phyloP scores from a whole-genome alignment of 345 rosid genomes.

The Murraya paniculata region DNA sequence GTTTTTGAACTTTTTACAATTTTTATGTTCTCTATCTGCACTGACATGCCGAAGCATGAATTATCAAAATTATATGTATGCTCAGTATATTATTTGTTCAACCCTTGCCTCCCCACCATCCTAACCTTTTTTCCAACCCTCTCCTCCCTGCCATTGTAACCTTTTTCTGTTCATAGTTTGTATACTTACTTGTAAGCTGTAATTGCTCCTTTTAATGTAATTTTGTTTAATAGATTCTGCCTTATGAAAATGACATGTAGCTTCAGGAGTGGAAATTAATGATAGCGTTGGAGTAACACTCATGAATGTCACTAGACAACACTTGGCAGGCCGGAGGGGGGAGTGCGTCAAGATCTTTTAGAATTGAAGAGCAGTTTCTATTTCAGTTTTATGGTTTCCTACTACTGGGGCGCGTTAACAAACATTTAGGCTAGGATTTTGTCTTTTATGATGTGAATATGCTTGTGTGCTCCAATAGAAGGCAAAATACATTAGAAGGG shows the following conservation, averaged over 20 bases:
- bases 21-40: not conserved
- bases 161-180: not conserved
- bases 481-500: not conserved
- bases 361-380: not conserved
- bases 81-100: not conserved
- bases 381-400: not conserved
- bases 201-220: not conserved
- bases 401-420: not conserved
- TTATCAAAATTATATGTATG: not conserved
- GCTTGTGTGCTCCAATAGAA: not conserved
- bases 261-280: not conserved
- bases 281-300: constrained; percentile 1
- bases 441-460: not conserved
- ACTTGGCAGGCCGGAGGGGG: not conserved
- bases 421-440: not conserved
- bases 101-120: not conserved
- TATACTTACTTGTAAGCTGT: not conserved
- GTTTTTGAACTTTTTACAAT: not conserved
- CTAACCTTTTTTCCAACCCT: not conserved
- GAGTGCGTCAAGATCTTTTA: not conserved
- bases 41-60: not conserved
- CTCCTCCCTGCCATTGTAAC: not conserved
- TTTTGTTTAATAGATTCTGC: not conserved
- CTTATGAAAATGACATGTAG: not conserved
- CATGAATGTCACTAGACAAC: not conserved